A percentile compares a stretch with the other conserved stretches of the same genome.
Evolutionary conservation across 1,139 yeast genomes (phyloP).

Genomic region (Zygosaccharomyces pseudobailii): DNA sequence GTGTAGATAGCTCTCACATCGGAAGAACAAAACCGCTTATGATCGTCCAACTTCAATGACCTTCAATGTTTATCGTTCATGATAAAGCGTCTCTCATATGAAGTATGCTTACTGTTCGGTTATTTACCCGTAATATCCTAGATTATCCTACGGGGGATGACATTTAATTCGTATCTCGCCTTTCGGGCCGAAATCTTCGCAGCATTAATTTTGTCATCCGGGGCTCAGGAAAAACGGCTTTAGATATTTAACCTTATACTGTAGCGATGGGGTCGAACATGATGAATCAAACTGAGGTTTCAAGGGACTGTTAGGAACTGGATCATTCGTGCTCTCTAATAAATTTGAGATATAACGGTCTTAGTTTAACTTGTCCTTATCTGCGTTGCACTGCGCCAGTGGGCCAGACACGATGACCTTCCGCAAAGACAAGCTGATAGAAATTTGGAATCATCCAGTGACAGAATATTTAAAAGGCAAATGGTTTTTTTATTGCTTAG

Average conservation of each 20-base stretch:
- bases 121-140: background rate
- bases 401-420: background rate
- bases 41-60: too few species aligned
- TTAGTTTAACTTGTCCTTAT: background rate
- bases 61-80: too few species aligned
- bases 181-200: background rate
- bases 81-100: too few species aligned
- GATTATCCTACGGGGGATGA: background rate
- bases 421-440: background rate
- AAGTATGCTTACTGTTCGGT: too few species aligned
- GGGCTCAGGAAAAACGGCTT: background rate
- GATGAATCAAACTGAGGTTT: background rate
- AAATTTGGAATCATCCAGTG: conserved; percentile 24
- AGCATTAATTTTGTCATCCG: background rate
- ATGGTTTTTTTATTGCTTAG: conserved; percentile 76
- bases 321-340: background rate
- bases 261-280: background rate
- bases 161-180: background rate
- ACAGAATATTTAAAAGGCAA: conserved; percentile 31
- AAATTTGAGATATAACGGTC: background rate
- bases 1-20: too few species aligned
- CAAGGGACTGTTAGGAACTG: background rate
- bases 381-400: background rate
- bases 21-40: too few species aligned
- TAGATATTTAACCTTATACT: background rate